phyloP scores from a whole-genome alignment of 371 early-diverging fungal species.

The Smittium culicis region DNA sequence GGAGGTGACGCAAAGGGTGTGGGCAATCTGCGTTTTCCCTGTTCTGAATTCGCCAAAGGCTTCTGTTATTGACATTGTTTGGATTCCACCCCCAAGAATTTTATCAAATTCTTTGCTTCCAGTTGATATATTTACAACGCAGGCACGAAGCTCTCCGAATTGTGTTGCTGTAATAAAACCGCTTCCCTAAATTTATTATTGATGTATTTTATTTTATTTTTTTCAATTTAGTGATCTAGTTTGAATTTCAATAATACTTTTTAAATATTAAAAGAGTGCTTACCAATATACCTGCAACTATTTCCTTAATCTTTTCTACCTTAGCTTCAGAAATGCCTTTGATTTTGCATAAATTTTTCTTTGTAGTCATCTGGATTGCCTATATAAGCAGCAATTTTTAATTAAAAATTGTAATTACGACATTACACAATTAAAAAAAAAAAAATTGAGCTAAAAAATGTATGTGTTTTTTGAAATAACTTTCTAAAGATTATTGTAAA shows the following conservation, averaged over 20 bases:
- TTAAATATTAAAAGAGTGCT: not conserved
- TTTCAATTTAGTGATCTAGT: too few species aligned
- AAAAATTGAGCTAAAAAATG: too few species aligned
- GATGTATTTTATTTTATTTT: not conserved
- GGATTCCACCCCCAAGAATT: constrained; percentile 80
- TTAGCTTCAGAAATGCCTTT: constrained; percentile 77
- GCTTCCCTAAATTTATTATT: constrained; percentile 9
- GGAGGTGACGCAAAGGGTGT: constrained; percentile 61
- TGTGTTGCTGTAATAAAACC: constrained; percentile 66
- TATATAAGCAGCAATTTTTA: too few species aligned
- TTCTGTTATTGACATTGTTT: constrained; percentile 81
- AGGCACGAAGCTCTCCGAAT: constrained; percentile 56
- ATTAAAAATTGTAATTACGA: too few species aligned
- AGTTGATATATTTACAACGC: constrained; percentile 70
- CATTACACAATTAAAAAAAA: too few species aligned
- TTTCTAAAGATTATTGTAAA: constrained; percentile 9
- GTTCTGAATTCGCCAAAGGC: constrained; percentile 67
- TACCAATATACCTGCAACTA: constrained; percentile 41
- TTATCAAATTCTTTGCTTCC: constrained; percentile 82
- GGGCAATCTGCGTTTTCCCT: constrained; percentile 68
- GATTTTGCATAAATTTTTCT: constrained; percentile 46
- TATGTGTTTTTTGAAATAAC: not conserved
- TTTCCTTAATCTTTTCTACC: constrained; percentile 76
- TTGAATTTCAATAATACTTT: not conserved
- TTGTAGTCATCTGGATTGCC: constrained; percentile 73